Evolutionary conservation across 441 rosid species (phyloP).

Genomic region (Geranium incanum): DNA sequence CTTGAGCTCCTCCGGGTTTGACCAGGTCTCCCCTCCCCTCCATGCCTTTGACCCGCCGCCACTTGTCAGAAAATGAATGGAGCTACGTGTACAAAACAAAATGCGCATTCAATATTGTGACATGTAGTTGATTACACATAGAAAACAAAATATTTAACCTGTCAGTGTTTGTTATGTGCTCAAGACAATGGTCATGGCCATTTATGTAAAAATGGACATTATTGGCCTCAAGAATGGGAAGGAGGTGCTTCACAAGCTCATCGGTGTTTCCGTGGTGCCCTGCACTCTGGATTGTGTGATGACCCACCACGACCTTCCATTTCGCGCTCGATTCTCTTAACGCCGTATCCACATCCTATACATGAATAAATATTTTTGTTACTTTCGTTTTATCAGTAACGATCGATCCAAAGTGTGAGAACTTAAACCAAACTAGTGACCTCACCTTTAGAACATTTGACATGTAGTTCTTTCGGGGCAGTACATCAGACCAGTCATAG

Average conservation of each 20-base stretch:
- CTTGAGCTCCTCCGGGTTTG: constrained; percentile 40
- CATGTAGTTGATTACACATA: no score
- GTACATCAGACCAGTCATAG: constrained; percentile 67
- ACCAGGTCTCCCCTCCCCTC: constrained; percentile 36
- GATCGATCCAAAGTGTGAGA: no score
- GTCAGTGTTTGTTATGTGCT: constrained; percentile 11
- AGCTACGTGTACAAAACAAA: background rate
- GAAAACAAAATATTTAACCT: constrained; percentile 17
- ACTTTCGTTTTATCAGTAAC: no score
- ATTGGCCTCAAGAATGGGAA: constrained; percentile 71
- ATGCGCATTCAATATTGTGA: no score
- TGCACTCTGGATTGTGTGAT: constrained; percentile 66
- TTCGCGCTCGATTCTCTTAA: constrained; percentile 45
- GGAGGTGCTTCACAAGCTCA: constrained; percentile 46
- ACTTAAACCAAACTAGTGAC: background rate
- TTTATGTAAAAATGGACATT: constrained; percentile 46
- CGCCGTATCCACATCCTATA: constrained; percentile 40
- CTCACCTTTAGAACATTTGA: constrained; percentile 35
- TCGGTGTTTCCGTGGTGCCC: constrained; percentile 58
- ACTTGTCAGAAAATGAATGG: constrained; percentile 54
- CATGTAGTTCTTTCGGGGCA: constrained; percentile 47
- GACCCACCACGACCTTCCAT: constrained; percentile 88
- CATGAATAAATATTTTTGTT: background rate
- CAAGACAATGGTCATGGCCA: constrained; percentile 55
- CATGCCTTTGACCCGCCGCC: constrained; percentile 85